These are phyloP conservation scores for Lumnitzera littorea DNA, from an alignment of 345 rosid species.

Conservation along the genomic window DNA sequence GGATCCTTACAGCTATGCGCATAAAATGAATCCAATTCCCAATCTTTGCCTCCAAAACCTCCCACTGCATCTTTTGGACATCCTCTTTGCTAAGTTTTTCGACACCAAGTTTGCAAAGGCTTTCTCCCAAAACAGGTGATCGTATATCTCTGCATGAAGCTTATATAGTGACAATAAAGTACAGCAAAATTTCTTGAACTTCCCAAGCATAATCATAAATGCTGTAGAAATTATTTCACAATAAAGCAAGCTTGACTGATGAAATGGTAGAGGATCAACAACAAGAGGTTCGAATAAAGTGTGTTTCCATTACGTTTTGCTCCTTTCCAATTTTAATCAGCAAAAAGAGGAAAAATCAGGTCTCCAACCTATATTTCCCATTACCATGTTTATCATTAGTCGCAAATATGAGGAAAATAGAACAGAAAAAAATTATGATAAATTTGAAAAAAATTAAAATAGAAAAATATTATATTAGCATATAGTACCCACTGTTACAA, in stretches of 20 bases:
- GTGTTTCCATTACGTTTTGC: no score
- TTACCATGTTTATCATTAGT: no score
- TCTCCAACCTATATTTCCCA: no score
- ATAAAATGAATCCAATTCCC: conserved; percentile 98
- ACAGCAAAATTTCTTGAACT: neutral
- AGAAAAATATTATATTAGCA: no score
- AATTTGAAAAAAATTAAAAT: no score
- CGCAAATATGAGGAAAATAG: no score
- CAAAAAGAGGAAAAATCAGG: no score
- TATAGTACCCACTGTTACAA: no score
- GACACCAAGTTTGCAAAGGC: conserved; percentile 83
- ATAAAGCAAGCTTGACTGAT: neutral
- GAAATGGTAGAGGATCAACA: no score
- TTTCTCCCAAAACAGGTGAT: conserved; percentile 72
- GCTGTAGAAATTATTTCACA: neutral
- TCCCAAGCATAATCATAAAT: neutral
- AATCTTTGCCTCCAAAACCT: conserved; percentile 93
- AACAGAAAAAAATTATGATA: no score
- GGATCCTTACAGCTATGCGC: conserved; percentile 87
- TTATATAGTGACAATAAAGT: neutral
- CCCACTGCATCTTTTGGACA: conserved; percentile 98
- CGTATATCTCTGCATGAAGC: conserved; percentile 62
- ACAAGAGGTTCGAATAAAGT: no score
- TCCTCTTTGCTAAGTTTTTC: conserved; percentile 96
- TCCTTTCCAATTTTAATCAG: no score